These are phyloP conservation scores for Peronospora destructor DNA, from an alignment of 352 stramenopile genomes.

Conservation along the genomic window DNA sequence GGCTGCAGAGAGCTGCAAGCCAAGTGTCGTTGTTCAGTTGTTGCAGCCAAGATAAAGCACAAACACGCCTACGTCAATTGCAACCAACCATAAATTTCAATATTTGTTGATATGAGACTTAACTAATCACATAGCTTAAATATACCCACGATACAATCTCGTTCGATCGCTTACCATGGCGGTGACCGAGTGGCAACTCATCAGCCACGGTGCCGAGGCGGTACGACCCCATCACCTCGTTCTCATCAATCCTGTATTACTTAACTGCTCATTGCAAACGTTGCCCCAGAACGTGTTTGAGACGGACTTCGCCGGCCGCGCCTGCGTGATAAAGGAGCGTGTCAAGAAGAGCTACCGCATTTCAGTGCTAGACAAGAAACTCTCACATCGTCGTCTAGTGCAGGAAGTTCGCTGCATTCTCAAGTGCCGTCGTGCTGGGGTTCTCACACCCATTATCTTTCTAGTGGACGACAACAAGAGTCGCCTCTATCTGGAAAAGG, in stretches of 20 bases:
- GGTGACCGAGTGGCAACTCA: constrained; percentile 48
- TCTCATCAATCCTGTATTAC: no score
- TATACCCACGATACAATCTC: no score
- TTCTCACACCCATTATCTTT: constrained; percentile 68
- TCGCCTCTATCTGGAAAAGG: constrained; percentile 66
- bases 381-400: constrained; percentile 70
- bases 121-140: no score
- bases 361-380: constrained; percentile 69
- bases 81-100: no score
- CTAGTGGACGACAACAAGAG: constrained; percentile 72
- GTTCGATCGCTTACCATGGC: constrained; percentile 15
- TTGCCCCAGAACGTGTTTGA: constrained; percentile 63
- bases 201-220: constrained; percentile 78
- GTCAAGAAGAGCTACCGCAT: constrained; percentile 78
- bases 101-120: no score
- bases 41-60: no score
- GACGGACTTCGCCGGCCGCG: constrained; percentile 51
- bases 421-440: constrained; percentile 68
- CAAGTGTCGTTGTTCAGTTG: no score
- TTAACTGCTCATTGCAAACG: no score
- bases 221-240: not conserved
- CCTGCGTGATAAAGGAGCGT: constrained; percentile 79
- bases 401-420: constrained; percentile 79
- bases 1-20: no score
- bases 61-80: no score